Percentiles rank a stretch among this genome's conserved stretches.
These are phyloP conservation scores for Cladosporium sp. DNA, from an alignment of 2,329 filamentous ascomycete genomes.

Conservation along the genomic window DNA sequence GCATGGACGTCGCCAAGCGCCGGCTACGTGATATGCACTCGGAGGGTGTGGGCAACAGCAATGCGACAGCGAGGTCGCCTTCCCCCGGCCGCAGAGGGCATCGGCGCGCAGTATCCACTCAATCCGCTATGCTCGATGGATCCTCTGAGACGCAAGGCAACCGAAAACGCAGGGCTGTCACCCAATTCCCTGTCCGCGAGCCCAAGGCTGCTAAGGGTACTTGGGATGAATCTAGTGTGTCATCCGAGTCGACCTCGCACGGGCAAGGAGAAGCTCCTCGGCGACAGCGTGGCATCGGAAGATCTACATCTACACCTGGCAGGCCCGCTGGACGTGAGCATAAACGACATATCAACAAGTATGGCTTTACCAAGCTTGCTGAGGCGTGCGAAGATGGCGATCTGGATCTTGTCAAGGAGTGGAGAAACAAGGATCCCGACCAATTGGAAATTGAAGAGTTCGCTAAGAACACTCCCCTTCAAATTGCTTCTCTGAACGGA, in stretches of 20 bases:
- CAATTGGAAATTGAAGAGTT: constrained; percentile 88
- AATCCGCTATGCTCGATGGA: constrained; percentile 53
- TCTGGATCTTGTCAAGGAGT: constrained; percentile 68
- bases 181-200: constrained; percentile 40
- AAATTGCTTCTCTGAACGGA: constrained; percentile 85
- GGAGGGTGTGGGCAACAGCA: constrained; percentile 18
- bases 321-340: constrained; percentile 55
- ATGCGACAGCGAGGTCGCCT: constrained; percentile 42
- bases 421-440: constrained; percentile 71
- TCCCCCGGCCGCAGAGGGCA: constrained; percentile 56
- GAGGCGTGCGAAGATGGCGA: constrained; percentile 83
- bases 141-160: constrained; percentile 26
- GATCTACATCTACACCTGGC: constrained; percentile 45
- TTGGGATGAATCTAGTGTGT: constrained; percentile 57
- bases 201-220: constrained; percentile 30
- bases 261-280: constrained; percentile 52
- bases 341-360: constrained; percentile 85
- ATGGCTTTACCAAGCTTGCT: constrained; percentile 85
- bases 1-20: constrained; percentile 23
- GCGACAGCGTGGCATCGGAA: constrained; percentile 52
- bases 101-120: constrained; percentile 59
- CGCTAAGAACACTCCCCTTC: constrained; percentile 90
- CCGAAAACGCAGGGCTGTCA: constrained; percentile 40
- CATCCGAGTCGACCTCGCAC: constrained; percentile 42
- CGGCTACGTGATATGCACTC: constrained; percentile 24